Evolutionary conservation across 257 asterid species (phyloP).

Genomic region (Solanum commersonii): DNA sequence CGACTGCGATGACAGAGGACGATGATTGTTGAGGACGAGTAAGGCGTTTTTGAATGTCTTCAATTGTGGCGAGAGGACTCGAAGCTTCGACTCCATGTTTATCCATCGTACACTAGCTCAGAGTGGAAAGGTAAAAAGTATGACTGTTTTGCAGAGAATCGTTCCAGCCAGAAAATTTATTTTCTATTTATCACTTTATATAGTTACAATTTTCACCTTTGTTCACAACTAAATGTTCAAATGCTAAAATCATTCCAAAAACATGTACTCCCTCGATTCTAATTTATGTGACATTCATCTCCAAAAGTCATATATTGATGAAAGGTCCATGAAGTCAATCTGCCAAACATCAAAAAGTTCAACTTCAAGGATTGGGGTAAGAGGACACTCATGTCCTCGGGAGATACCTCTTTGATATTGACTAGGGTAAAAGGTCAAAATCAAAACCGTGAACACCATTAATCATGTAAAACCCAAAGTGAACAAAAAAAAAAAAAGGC

Average conservation of each 20-base stretch:
- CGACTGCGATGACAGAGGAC: background rate
- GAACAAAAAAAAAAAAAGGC: background rate
- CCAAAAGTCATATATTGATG: no score
- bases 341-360: no score
- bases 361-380: no score
- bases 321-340: no score
- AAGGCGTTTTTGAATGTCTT: slow-evolving; percentile 24
- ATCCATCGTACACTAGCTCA: background rate
- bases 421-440: no score
- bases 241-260: background rate
- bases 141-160: background rate
- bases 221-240: background rate
- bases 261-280: rapidly evolving
- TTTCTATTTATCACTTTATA: background rate
- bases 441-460: no score
- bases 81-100: background rate
- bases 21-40: slow-evolving; percentile 7
- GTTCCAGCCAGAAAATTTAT: background rate
- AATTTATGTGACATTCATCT: background rate
- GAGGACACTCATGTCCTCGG: no score
- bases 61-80: slow-evolving; percentile 12
- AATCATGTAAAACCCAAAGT: background rate
- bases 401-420: no score
- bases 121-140: background rate
- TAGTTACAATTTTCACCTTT: background rate